Conservation (phyloP, 805 yeast genomes). For the Starmera amethionina region DNA sequence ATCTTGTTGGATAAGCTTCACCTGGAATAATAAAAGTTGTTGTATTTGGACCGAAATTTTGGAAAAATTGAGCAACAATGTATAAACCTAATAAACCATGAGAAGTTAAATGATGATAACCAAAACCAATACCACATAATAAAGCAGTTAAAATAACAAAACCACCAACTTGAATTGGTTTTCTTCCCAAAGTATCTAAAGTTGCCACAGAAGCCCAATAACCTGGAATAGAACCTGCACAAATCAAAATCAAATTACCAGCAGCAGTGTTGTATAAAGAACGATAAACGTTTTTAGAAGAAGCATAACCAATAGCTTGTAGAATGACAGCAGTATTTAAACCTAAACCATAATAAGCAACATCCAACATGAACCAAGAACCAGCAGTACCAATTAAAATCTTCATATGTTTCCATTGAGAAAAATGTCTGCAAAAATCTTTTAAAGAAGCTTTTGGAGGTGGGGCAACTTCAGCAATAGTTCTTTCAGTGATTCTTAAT, state of each 20-base stretch:
- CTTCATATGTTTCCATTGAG: slow-evolving; percentile 79
- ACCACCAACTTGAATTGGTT: slow-evolving; percentile 70
- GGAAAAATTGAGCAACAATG: slow-evolving; percentile 77
- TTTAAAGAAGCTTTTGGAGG: slow-evolving; percentile 77
- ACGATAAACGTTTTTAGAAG: slow-evolving; percentile 57
- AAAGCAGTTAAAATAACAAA: slow-evolving; percentile 61
- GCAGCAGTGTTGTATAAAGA: slow-evolving; percentile 71
- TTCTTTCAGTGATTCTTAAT: slow-evolving; percentile 37
- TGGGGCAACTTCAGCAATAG: slow-evolving; percentile 39
- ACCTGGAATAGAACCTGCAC: slow-evolving; percentile 95
- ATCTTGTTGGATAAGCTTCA: slow-evolving; percentile 89
- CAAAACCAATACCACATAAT: slow-evolving; percentile 78
- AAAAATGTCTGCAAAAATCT: slow-evolving; percentile 67
- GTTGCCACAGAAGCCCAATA: slow-evolving; percentile 82
- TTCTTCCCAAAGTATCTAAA: slow-evolving; percentile 75
- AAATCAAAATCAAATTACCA: slow-evolving; percentile 84
- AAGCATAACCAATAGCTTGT: slow-evolving; percentile 77
- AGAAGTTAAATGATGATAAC: slow-evolving; percentile 57
- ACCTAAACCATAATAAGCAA: slow-evolving; percentile 85
- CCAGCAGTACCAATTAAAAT: slow-evolving; percentile 83
- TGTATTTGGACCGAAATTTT: slow-evolving; percentile 88
- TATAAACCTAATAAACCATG: slow-evolving; percentile 68
- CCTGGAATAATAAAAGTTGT: slow-evolving; percentile 90
- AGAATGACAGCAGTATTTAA: slow-evolving; percentile 74
- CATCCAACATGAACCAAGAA: slow-evolving; percentile 85